Evolutionary conservation across 306 rosid species (phyloP), one percentile per base, ranked within the genome.

Genomic region (Rubus parviflorus): DNA sequence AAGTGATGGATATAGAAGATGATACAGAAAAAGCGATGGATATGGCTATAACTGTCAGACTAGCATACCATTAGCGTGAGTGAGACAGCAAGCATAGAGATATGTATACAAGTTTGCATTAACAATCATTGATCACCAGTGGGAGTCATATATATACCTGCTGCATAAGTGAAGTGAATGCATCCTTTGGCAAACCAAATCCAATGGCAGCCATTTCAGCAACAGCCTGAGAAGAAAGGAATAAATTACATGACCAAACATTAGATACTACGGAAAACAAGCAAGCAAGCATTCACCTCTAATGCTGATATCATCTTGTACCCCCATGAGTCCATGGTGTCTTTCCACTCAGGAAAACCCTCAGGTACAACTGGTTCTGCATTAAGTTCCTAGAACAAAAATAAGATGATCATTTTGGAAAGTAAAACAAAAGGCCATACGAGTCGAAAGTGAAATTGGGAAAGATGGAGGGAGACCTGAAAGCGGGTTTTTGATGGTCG

Each of bases 181-280:
- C 96, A 86, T 92, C 88, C 85, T 87, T 95, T 22, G 90, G 90
- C 87, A 92, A 88, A 74, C 94, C 97, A 85, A 94, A 94, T 23
- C 97, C 97, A 84, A 94, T 90, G 82, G 97, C 97, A 68, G 96
- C 98, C 98, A 95, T 92, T 85, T 92, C 97, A 70, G 98, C 92
- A 73, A 95, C 98, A 65, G 89, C 95, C 98, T 95, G 85, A 40
- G 23, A 47, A 75, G 73, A 74, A 60, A 68, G 23, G 17, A 49
- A 25, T 19, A 7, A 48, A 15, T 52, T 13, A 63, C 40, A 19
- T 16, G 7, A 70, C 15, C 25, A 68, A 57, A 38, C 37, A 35
- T 76, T 54, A 72, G 81, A 57, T 53, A 64, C 73, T 48, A 17
- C 30, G 74, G 37, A 63, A 14, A 58, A 35, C 41, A 68, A 80